Conservation (phyloP, 2,329 filamentous ascomycete species). For the Penicillium sp. region DNA sequence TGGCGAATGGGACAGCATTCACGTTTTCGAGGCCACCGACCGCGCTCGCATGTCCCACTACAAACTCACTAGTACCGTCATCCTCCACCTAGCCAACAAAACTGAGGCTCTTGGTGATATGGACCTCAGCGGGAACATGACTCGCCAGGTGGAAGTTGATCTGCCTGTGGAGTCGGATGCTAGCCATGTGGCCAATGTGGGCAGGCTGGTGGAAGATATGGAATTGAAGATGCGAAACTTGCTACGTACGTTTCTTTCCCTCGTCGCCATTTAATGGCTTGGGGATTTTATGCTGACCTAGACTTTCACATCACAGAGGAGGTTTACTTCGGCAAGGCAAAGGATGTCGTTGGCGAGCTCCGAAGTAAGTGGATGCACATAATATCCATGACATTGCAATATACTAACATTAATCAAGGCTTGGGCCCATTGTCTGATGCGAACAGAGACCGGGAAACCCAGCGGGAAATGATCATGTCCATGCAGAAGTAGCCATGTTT, state of each 20-base stretch:
- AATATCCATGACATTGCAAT: neutral
- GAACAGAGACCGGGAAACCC: conserved; percentile 77
- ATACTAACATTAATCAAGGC: conserved; percentile 39
- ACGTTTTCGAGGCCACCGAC: conserved; percentile 96
- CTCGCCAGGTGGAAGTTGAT: conserved; percentile 90
- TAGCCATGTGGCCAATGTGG: conserved; percentile 93
- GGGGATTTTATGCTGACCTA: conserved; percentile 16
- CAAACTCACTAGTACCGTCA: conserved; percentile 96
- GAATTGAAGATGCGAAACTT: conserved; percentile 99
- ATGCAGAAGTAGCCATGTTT: conserved; percentile 43
- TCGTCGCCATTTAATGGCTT: neutral
- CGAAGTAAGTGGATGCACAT: conserved; percentile 58
- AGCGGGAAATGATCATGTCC: conserved; percentile 78
- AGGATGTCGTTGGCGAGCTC: conserved; percentile 95
- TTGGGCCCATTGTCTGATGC: conserved; percentile 79
- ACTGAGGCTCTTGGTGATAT: conserved; percentile 72
- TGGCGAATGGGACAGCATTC: conserved; percentile 95
- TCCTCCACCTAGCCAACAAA: conserved; percentile 75
- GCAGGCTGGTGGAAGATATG: conserved; percentile 95
- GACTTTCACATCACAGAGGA: conserved; percentile 58
- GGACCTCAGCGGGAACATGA: conserved; percentile 97
- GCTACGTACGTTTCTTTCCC: conserved; percentile 53
- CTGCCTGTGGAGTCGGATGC: conserved; percentile 84
- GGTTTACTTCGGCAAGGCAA: conserved; percentile 99
- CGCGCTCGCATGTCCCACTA: conserved; percentile 90